These are phyloP conservation scores for Boletus rubroflammeus DNA, from an alignment of 768 basidiomycete genomes.

Conservation along the genomic window DNA sequence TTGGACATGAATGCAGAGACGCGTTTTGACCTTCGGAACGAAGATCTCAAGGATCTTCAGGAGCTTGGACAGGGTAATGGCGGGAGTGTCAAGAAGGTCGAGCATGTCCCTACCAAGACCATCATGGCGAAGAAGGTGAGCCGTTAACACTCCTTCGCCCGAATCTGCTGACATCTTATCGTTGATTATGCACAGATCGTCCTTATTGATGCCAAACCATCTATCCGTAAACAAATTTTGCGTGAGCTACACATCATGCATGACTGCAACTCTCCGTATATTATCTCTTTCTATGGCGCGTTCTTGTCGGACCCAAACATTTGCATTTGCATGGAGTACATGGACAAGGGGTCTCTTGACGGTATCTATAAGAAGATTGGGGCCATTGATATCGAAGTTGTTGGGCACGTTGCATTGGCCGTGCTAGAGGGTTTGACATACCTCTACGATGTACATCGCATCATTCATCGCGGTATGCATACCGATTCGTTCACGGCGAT, in stretches of 20 bases:
- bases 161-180: not conserved
- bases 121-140: conserved; percentile 98
- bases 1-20: conserved; percentile 84
- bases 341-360: conserved; percentile 93
- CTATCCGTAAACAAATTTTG: conserved; percentile 95
- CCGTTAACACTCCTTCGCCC: not conserved
- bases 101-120: conserved; percentile 85
- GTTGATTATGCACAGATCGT: conserved; percentile 62
- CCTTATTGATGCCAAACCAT: conserved; percentile 93
- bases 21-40: conserved; percentile 79
- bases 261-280: conserved; percentile 89
- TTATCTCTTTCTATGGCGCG: conserved; percentile 96
- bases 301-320: conserved; percentile 97
- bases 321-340: conserved; percentile 97
- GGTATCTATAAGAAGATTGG: conserved; percentile 96
- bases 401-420: conserved; percentile 90
- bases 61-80: conserved; percentile 97
- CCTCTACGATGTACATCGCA: conserved; percentile 94
- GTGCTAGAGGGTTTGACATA: conserved; percentile 95
- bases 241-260: conserved; percentile 99
- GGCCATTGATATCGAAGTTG: conserved; percentile 87
- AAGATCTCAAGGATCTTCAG: conserved; percentile 85
- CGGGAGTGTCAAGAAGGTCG: conserved; percentile 94
- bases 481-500: not conserved
- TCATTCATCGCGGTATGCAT: conserved; percentile 94